Conservation (phyloP, 2,329 filamentous ascomycete genomes). For the Calonectria pseudoreteaudii region DNA sequence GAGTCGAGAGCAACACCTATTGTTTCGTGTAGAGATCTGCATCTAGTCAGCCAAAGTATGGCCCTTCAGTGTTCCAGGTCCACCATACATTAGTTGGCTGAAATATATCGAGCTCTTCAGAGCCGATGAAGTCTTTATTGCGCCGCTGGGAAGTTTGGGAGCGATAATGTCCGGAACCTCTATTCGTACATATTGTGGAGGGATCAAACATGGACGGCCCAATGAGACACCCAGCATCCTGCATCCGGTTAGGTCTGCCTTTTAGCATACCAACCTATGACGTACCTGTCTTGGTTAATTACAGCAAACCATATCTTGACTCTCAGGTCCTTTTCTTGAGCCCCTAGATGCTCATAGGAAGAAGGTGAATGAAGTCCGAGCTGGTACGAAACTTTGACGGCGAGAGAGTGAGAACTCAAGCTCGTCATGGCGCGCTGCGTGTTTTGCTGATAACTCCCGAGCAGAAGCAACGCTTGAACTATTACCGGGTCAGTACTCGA, state of each 20-base stretch:
- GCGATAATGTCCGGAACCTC: constrained; percentile 15
- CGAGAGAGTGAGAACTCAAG: constrained; percentile 45
- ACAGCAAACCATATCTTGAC: constrained; percentile 47
- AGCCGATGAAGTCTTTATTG: neutral
- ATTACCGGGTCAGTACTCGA: neutral
- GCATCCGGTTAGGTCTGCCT: neutral
- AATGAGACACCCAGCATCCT: constrained; percentile 15
- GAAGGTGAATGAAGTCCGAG: constrained; percentile 49
- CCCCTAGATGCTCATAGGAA: constrained; percentile 37
- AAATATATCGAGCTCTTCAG: constrained; percentile 17
- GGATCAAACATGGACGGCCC: constrained; percentile 17
- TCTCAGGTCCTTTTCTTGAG: constrained; percentile 41
- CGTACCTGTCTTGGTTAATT: constrained; percentile 44
- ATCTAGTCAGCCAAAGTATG: neutral
- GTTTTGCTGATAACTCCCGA: constrained; percentile 49
- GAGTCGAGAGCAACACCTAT: constrained; percentile 16
- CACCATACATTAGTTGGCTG: constrained; percentile 19
- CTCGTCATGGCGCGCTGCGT: constrained; percentile 49
- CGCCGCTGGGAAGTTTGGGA: neutral
- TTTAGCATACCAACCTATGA: neutral
- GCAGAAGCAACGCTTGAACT: constrained; percentile 48
- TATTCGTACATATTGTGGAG: constrained; percentile 19
- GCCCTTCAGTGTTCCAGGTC: neutral
- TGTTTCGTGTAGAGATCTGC: constrained; percentile 15
- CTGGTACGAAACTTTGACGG: constrained; percentile 48